phyloP scores from a whole-genome alignment of 2,329 filamentous ascomycete species.

The Cordyceps tenuipes region DNA sequence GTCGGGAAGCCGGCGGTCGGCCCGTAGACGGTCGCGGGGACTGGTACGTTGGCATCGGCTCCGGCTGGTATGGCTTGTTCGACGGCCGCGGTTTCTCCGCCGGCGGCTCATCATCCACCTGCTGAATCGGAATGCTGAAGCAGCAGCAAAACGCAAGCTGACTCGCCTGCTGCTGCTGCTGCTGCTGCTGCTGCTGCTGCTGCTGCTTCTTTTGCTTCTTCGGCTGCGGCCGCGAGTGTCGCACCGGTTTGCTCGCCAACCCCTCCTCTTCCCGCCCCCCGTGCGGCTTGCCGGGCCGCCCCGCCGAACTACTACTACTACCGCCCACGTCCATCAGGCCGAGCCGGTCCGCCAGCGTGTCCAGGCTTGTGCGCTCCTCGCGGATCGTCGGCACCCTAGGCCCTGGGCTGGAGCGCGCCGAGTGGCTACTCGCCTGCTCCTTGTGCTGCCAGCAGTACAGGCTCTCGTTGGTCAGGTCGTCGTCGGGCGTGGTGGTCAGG shows the following conservation, averaged over 20 bases:
- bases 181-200: constrained; percentile 15
- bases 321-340: constrained; percentile 61
- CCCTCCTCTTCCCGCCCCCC: not conserved
- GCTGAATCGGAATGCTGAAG: constrained; percentile 41
- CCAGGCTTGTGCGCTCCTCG: constrained; percentile 66
- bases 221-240: constrained; percentile 13
- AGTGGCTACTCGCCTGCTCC: constrained; percentile 59
- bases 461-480: constrained; percentile 47
- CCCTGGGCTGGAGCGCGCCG: constrained; percentile 37
- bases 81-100: constrained; percentile 4
- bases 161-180: constrained; percentile 18
- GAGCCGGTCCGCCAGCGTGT: constrained; percentile 74
- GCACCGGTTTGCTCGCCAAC: not conserved
- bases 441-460: constrained; percentile 94
- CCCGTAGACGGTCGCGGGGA: constrained; percentile 16
- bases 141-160: constrained; percentile 41
- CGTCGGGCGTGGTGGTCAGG: constrained; percentile 14
- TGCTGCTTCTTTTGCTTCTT: constrained; percentile 15
- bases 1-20: constrained; percentile 17
- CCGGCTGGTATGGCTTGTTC: constrained; percentile 14
- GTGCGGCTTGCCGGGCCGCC: not conserved
- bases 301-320: constrained; percentile 27
- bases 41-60: constrained; percentile 17
- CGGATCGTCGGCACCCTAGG: constrained; percentile 44
- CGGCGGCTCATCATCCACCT: constrained; percentile 25